A percentile compares a stretch with the other conserved stretches of the same genome.
Evolutionary conservation across 768 basidiomycete genomes (phyloP).

Genomic region (Scleroderma bovista): DNA sequence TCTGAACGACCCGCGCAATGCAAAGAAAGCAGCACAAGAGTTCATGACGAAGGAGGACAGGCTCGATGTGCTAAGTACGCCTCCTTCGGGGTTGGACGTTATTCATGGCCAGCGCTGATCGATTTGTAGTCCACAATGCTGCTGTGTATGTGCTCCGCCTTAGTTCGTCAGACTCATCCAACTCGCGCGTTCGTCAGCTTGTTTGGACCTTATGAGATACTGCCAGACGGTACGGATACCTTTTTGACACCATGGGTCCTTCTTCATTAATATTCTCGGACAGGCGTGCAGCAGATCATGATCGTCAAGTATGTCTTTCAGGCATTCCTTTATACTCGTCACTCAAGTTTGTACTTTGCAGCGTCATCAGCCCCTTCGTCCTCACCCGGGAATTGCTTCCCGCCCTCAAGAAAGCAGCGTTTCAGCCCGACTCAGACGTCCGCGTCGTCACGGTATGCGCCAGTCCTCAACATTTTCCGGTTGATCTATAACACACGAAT

Average conservation of each 20-base stretch:
- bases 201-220: slow-evolving; percentile 13
- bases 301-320: slow-evolving; percentile 37
- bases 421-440: slow-evolving; percentile 46
- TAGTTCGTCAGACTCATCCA: too few relatives aligned
- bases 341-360: slow-evolving; percentile 9
- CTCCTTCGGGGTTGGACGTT: not conserved
- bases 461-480: not conserved
- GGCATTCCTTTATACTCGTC: slow-evolving; percentile 3
- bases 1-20: slow-evolving; percentile 41
- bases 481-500: too few relatives aligned
- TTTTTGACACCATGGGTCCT: too few relatives aligned
- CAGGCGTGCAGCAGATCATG: slow-evolving; percentile 36
- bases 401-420: slow-evolving; percentile 44
- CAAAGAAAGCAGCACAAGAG: slow-evolving; percentile 43
- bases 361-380: slow-evolving; percentile 50
- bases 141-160: slow-evolving; percentile 32
- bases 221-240: slow-evolving; percentile 24
- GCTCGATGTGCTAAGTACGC: slow-evolving; percentile 52
- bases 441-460: slow-evolving; percentile 50
- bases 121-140: slow-evolving; percentile 51
- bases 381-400: slow-evolving; percentile 52
- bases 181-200: slow-evolving; percentile 10
- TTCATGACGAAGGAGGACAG: slow-evolving; percentile 46
- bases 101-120: too few relatives aligned
- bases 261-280: too few relatives aligned